These are phyloP conservation scores for Porcisia deanei DNA, from an alignment of 208 protist genomes.

Conservation along the genomic window DNA sequence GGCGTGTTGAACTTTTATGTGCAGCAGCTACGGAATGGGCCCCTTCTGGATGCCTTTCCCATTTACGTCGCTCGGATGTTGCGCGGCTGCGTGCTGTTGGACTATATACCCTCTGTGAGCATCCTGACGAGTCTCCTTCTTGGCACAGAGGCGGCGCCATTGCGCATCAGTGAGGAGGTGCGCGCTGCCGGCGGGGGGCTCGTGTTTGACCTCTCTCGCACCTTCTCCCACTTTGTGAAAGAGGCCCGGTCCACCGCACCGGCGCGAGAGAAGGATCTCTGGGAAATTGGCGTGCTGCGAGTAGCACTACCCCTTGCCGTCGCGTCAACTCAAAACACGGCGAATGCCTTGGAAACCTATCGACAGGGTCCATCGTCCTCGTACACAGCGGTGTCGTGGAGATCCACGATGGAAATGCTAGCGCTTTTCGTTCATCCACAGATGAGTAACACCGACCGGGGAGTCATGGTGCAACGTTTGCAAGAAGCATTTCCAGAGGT, in stretches of 20 bases:
- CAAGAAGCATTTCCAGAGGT: slow-evolving; percentile 28
- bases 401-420: slow-evolving; percentile 54
- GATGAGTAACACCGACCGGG: slow-evolving; percentile 25
- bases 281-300: slow-evolving; percentile 37
- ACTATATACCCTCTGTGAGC: slow-evolving; percentile 40
- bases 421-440: slow-evolving; percentile 52
- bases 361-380: not conserved
- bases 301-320: slow-evolving; percentile 49
- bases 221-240: slow-evolving; percentile 54
- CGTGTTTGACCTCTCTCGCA: slow-evolving; percentile 73
- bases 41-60: slow-evolving; percentile 35
- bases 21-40: slow-evolving; percentile 11
- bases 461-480: slow-evolving; percentile 40
- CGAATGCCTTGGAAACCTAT: not conserved
- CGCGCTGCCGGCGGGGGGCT: slow-evolving; percentile 36
- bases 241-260: slow-evolving; percentile 23
- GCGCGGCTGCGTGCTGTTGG: slow-evolving; percentile 56
- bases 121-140: slow-evolving; percentile 45
- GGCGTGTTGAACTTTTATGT: slow-evolving; percentile 19
- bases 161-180: slow-evolving; percentile 17
- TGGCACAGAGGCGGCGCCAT: slow-evolving; percentile 3
- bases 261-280: slow-evolving; percentile 32
- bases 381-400: slow-evolving; percentile 68
- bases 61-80: slow-evolving; percentile 52
- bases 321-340: slow-evolving; percentile 23